Base-by-base conservation (phyloP, 2,329 filamentous ascomycete species). In the Microdochium nivale region DNA sequence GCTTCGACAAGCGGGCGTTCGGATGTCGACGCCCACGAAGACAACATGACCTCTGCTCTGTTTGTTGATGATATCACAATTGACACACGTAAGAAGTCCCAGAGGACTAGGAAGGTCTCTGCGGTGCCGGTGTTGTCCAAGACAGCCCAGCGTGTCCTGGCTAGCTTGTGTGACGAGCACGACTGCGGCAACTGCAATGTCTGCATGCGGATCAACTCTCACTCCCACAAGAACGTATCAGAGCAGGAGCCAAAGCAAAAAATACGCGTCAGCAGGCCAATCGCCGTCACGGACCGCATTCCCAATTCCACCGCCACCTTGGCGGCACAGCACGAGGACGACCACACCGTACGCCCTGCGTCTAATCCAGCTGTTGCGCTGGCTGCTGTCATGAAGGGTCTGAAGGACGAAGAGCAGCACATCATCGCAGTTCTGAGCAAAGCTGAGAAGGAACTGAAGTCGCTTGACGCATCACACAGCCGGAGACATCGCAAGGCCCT, bases 321-420 rank as follows among this genome's bases (percentile, higher is more conserved):
- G 9, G 50, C 60, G 9, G 56, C 60, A 23, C 56, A 52, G n/a
- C 62, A 74, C 52, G 78, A 82, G 13, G 77, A 80, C 40, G 75
- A 80, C 48, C 69, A 70, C 2, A 85, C 80, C 1, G 72, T 85
- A 60, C 83, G 86, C 4, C 83, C 86, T 5, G 77, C 84, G 1
- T 84, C 88, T 61, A 72, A 81, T 1, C 89, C 89, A 0, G 82
- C 79, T 3, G 70, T 84, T 44, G 89, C 90, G 10, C 79, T 96
- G 24, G 86, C 87, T 8, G 81, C 84, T n/a, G 87, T 95, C 23
- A 84, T 95, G 65, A 94, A 95, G 68, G 79, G 83, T 8, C 73
- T 95, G 3, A 77, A 88, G 58, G 89, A 95, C 63, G 90, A 96
- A 66, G 78, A 91, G 46, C 77, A 78, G 13, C 88, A 95, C 64